These are phyloP conservation scores for Fusarium zealandicum DNA, from an alignment of 2,329 filamentous ascomycete genomes.

Conservation along the genomic window DNA sequence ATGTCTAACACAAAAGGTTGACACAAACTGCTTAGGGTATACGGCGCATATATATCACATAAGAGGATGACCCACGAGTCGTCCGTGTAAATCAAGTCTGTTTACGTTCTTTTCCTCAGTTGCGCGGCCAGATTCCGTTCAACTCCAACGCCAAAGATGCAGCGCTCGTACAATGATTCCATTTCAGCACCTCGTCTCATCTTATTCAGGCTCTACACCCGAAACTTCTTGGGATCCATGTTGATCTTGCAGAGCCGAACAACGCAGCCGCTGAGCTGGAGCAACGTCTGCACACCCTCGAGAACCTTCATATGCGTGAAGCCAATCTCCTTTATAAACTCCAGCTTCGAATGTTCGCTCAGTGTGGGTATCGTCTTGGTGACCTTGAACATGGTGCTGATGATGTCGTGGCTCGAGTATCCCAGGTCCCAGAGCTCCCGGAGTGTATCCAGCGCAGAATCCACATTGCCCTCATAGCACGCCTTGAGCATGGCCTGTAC, in stretches of 20 bases:
- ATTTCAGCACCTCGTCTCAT: not conserved
- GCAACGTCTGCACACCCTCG: conserved; percentile 94
- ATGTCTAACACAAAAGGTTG: conserved; percentile 7
- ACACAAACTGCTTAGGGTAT: conserved; percentile 16
- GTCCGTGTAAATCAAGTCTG: conserved; percentile 35
- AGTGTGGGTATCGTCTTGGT: conserved; percentile 94
- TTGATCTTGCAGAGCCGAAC: conserved; percentile 93
- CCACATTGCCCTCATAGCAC: conserved; percentile 90
- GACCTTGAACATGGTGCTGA: conserved; percentile 98
- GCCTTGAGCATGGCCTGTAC: conserved; percentile 98
- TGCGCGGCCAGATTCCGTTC: conserved; percentile 23
- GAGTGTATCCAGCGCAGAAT: conserved; percentile 83
- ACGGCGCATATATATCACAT: conserved; percentile 29
- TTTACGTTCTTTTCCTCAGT: conserved; percentile 30
- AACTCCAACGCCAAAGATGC: conserved; percentile 33
- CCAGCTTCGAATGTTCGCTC: conserved; percentile 92
- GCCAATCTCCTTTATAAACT: conserved; percentile 98
- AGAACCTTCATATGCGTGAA: conserved; percentile 99
- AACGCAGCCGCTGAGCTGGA: conserved; percentile 92
- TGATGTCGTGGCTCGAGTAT: conserved; percentile 98
- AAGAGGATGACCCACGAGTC: conserved; percentile 21
- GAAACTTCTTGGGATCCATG: conserved; percentile 89
- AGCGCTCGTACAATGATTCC: conserved; percentile 5
- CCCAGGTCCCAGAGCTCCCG: conserved; percentile 94
- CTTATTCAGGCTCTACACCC: conserved; percentile 42